phyloP scores from a whole-genome alignment of 768 basidiomycete species.

The Dictyophora rubrovolvata region DNA sequence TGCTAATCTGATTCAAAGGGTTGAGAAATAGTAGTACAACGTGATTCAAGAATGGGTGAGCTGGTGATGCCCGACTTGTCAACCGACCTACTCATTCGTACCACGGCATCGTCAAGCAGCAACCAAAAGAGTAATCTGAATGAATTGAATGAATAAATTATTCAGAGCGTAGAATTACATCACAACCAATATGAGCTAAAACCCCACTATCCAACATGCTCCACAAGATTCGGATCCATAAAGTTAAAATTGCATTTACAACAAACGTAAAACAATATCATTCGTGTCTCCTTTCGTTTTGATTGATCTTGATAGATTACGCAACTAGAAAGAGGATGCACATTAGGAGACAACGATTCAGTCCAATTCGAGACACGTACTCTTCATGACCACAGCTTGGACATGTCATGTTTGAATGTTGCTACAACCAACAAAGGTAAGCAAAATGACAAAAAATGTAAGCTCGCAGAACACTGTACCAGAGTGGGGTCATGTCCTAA shows the following conservation, averaged over 20 bases:
- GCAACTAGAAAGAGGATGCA: slow-evolving; percentile 41
- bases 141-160: background rate
- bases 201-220: slow-evolving; percentile 21
- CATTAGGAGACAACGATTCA: background rate
- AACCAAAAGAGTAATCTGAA: background rate
- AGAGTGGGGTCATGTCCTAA: slow-evolving; percentile 84
- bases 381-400: slow-evolving; percentile 75
- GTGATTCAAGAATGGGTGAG: too few relatives aligned
- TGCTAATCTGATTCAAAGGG: too few relatives aligned
- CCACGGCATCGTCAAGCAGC: background rate
- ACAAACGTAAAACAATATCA: slow-evolving; percentile 90
- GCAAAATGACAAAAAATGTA: background rate
- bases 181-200: background rate
- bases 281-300: slow-evolving; percentile 88
- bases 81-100: too few relatives aligned
- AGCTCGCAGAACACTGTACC: slow-evolving; percentile 29
- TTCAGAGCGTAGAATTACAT: background rate
- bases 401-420: slow-evolving; percentile 76
- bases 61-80: too few relatives aligned
- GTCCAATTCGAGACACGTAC: slow-evolving; percentile 34
- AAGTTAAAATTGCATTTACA: slow-evolving; percentile 71
- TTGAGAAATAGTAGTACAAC: too few relatives aligned
- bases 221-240: slow-evolving; percentile 53
- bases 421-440: slow-evolving; percentile 32
- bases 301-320: slow-evolving; percentile 97